Percentiles rank a stretch among this genome's conserved stretches.
Conservation (phyloP, 768 basidiomycete species). For the Paxillus ammoniavirescens region DNA sequence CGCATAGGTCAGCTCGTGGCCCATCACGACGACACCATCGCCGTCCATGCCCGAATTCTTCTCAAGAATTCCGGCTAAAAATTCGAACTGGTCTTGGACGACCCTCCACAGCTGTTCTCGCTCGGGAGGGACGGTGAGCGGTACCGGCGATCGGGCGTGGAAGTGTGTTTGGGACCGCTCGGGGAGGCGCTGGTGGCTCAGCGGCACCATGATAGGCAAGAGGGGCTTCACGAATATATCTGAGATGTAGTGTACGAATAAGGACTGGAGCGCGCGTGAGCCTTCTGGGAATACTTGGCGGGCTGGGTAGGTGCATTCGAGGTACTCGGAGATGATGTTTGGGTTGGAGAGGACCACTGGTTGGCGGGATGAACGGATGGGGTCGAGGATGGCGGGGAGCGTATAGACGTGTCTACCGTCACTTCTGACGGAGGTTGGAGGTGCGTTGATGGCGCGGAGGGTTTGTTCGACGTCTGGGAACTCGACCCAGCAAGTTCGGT, state of each 20-base stretch:
- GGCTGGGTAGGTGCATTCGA: slow-evolving; percentile 66
- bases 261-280: slow-evolving; percentile 61
- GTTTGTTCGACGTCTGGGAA: slow-evolving; percentile 66
- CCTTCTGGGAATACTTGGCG: slow-evolving; percentile 72
- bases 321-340: slow-evolving; percentile 67
- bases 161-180: slow-evolving; percentile 55
- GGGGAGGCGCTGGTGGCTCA: slow-evolving; percentile 61
- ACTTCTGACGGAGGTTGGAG: slow-evolving; percentile 48
- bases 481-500: slow-evolving; percentile 70
- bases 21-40: slow-evolving; percentile 64
- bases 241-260: slow-evolving; percentile 70
- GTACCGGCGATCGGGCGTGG: slow-evolving; percentile 14
- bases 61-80: slow-evolving; percentile 62
- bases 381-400: slow-evolving; percentile 69
- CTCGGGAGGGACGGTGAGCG: slow-evolving; percentile 38
- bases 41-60: slow-evolving; percentile 61
- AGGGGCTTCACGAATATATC: slow-evolving; percentile 65
- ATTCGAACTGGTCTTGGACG: slow-evolving; percentile 66
- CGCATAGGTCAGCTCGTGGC: slow-evolving; percentile 64
- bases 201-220: slow-evolving; percentile 66
- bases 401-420: slow-evolving; percentile 66
- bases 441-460: slow-evolving; percentile 56
- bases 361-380: slow-evolving; percentile 39
- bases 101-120: slow-evolving; percentile 64
- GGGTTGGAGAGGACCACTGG: slow-evolving; percentile 59